Evolutionary conservation across 1,284 basidiomycete species (phyloP), one percentile per base, ranked within the genome.

Genomic region (Leccinum proliferum): DNA sequence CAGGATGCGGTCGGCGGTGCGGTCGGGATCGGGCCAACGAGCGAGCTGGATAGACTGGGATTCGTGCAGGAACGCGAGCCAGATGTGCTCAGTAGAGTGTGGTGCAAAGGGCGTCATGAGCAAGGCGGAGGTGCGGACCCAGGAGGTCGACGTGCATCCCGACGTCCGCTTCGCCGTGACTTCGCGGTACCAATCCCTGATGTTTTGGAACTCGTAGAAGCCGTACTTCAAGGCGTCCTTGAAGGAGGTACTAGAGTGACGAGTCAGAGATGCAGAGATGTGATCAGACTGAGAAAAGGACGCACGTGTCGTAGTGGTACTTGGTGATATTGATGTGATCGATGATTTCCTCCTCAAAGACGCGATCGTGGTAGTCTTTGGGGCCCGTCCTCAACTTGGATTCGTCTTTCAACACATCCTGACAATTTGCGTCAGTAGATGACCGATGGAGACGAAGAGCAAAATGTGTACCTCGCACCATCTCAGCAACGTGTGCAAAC

Each of bases 181-280:
- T 73, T 96, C 92, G 63, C 96, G 92, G 77, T 99, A 99, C 89
- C 95, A 94, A 76, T 99, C 96, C 59, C 97, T 90, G 2, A 89
- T 83, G 53, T 86, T 90, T 75, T 98, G 94, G 67, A 97, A 85
- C 74, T 98, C 95, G 81, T 96, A 99, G 79, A 98, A 97, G 59
- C 96, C 96, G 66, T 84, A 89, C 78, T 98, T 98, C 68, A 98
- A 78, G 3, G 95, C 95, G 66, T 96, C 94, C 78, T 98, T 98
- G 87, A 93, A 99, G 73, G 94, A 88, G 67, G 90, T 93, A 35
- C 94, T 96, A 66, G 63, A 48, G 21, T 41, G 18, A 32, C n/a
- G 25, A n/a, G 62, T 61, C 32, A 62, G 53, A 50, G 25, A 55
- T 29, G 25, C 39, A 37, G 55, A 62, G 7, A 39, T 18, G 9